Evolutionary conservation across 1,139 yeast genomes (phyloP), one percentile per base, ranked within the genome.

Genomic region (Suhomyces panamericanus): DNA sequence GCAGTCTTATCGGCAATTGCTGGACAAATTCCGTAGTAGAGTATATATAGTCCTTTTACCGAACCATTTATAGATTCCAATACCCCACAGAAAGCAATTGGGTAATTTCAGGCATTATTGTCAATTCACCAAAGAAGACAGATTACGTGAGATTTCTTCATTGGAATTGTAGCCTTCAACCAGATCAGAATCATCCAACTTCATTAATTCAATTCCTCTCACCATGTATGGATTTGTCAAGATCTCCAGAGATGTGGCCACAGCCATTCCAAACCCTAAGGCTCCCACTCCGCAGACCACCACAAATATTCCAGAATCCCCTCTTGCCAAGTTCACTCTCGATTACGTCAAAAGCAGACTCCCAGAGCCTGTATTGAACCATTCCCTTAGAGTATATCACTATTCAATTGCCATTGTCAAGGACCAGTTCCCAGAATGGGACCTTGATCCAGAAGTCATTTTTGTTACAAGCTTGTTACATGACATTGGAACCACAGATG

Each of bases 361-460:
- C 28, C 69, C 70, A 1, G 38, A 35, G 6, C 51, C 55, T 43
- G 67, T 64, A 8, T 59, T 69, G 43, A 57, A 62, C 51, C 74
- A 69, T 49, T 64, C 70, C 5, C 50, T 68, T 30, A 56, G 73
- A 43, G 73, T 69, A 7, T 69, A 59, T 46, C 63, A 62, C 37
- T 69, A 69, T 48, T 56, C 66, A 43, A 44, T 56, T 13, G 70
- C 72, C 11, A 63, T 69, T n/a, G 62, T 69, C 34, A 56, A 62
- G 42, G 73, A 69, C 48, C 71, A 69, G 42, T 69, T 69, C 48
- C 63, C 70, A 2, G 51, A 60, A 6, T 69, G 73, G 73, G 59
- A 66, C 42, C 57, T 69, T 33, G 67, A 66, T 42, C 48, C 42
- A 2, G 72, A 66, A 40, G 64, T 67, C 12, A 44, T 69, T 26